These are phyloP conservation scores for Colletotrichum tabaci DNA, from an alignment of 2,329 filamentous ascomycete species.

Conservation along the genomic window DNA sequence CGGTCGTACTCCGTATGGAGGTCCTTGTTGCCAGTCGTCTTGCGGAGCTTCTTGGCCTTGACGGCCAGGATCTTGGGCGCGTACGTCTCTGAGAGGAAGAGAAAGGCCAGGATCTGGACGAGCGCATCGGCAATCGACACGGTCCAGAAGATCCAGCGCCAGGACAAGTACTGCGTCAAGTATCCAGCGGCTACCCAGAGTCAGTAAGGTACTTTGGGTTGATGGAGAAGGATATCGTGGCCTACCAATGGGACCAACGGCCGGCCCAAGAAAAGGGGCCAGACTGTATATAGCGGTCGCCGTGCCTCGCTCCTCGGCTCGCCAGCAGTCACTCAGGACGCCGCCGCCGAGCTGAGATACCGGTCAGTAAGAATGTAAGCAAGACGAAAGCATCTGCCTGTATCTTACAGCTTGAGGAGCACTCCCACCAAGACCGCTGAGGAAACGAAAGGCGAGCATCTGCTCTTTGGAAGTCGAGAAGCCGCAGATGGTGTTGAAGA, in stretches of 20 bases:
- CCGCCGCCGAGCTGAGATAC: slow-evolving; percentile 57
- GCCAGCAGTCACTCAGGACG: slow-evolving; percentile 64
- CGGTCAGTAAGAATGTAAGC: background rate
- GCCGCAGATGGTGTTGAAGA: slow-evolving; percentile 68
- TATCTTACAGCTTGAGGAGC: slow-evolving; percentile 59
- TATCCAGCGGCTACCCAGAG: slow-evolving; percentile 54
- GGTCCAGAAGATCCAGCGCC: slow-evolving; percentile 63
- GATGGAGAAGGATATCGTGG: background rate
- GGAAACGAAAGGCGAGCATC: slow-evolving; percentile 65
- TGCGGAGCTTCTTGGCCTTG: slow-evolving; percentile 49
- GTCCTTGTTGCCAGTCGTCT: slow-evolving; percentile 48
- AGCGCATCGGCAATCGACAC: slow-evolving; percentile 55
- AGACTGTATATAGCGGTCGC: slow-evolving; percentile 54
- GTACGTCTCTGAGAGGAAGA: slow-evolving; percentile 58
- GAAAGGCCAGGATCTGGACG: slow-evolving; percentile 52
- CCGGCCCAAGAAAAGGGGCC: slow-evolving; percentile 60
- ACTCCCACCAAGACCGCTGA: slow-evolving; percentile 62
- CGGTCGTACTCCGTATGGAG: slow-evolving; percentile 50
- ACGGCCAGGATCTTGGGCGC: slow-evolving; percentile 50
- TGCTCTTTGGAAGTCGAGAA: slow-evolving; percentile 61
- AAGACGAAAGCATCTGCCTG: fast-evolving
- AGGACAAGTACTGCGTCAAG: slow-evolving; percentile 54
- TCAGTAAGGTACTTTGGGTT: background rate
- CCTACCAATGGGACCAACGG: slow-evolving; percentile 57
- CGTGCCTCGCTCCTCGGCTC: slow-evolving; percentile 56